Base-by-base conservation (phyloP, 2,329 filamentous ascomycete species). In the Myriosclerotinia scirpicola region DNA sequence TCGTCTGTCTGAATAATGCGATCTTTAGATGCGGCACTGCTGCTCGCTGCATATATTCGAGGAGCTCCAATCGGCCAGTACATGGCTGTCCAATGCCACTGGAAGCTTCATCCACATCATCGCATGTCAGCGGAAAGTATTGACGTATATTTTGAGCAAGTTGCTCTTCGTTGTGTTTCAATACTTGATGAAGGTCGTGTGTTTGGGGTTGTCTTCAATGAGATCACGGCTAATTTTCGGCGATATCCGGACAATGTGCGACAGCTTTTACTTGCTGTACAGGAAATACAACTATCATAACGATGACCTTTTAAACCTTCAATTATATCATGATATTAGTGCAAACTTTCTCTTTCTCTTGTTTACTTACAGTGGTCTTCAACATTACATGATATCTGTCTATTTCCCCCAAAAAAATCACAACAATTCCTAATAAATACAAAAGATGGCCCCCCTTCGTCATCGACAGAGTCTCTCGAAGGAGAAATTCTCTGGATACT, bases 31-130 rank as follows among this genome's bases (percentile, higher is more conserved):
- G 82, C 79, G 77, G 83, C 83, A 75, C 84, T 85, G 80, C 87
- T 91, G 80, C 84, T 90, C 73, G 90, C 90, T 76, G 91, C 89
- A 81, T 92, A 94, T 78, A 93, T 88, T 78, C 89, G 88, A 76
- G 92, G 91, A 77, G 91, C 91, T 78, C 90, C 91, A 78, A 93
- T 86, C 76, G 92, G 92, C 92, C 92, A 96, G 84, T 96, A 96
- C 92, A 95, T 96, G 83, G 81, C 82, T 75, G 69, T 70, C 69
- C 71, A 72, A 70, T 73, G 67, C 71, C 67, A 69, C 70, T 67
- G 68, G 70, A 71, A 69, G 64, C 71, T 70, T 76, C 75, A 74
- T 77, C 75, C 75, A 72, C 71, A 69, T 69, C 70, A 71, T 71
- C 72, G 72, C 73, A 77, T 76, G 71, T 70, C 73, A 71, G 68